phyloP scores from a whole-genome alignment of 2,329 filamentous ascomycete genomes.

The Exophiala calicioides region DNA sequence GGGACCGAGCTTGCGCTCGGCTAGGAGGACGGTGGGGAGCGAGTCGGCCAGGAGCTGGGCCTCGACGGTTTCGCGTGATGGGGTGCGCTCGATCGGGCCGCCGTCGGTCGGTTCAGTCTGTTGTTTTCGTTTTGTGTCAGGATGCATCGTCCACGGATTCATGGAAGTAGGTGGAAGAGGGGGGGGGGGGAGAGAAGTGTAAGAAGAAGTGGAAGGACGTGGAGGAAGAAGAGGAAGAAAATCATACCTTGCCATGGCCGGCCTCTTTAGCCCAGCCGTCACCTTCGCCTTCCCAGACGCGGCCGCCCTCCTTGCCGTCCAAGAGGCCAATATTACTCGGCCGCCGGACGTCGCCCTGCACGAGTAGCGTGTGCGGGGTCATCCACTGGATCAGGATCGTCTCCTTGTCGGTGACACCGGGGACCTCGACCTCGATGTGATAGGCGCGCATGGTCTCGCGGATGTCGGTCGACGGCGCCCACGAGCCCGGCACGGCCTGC shows the following conservation, averaged over 20 bases:
- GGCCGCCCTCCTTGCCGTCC: constrained; percentile 15
- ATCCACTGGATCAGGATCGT: constrained; percentile 25
- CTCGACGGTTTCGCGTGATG: constrained; percentile 25
- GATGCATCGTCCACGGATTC: no score
- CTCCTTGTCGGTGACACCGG: constrained; percentile 23
- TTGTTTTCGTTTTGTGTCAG: no score
- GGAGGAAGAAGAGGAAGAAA: background rate
- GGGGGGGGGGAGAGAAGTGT: background rate
- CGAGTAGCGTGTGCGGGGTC: constrained; percentile 25
- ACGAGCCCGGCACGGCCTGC: constrained; percentile 8
- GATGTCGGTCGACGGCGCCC: constrained; percentile 23
- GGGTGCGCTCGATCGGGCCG: constrained; percentile 20
- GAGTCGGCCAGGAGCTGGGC: constrained; percentile 18
- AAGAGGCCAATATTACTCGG: constrained; percentile 23
- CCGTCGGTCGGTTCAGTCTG: constrained; percentile 13
- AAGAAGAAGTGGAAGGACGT: background rate
- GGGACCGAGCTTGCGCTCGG: constrained; percentile 24
- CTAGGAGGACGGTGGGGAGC: constrained; percentile 22
- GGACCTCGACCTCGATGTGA: constrained; percentile 27
- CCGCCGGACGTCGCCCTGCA: constrained; percentile 19
- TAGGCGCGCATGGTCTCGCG: constrained; percentile 23
- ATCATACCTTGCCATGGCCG: constrained; percentile 22
- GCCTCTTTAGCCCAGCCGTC: constrained; percentile 24
- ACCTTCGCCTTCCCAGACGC: constrained; percentile 24
- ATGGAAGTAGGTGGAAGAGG: background rate